Percentiles rank a stretch among this genome's conserved stretches.
Evolutionary conservation across 768 basidiomycete genomes (phyloP).

Genomic region (Chlorophyllum brunneum): DNA sequence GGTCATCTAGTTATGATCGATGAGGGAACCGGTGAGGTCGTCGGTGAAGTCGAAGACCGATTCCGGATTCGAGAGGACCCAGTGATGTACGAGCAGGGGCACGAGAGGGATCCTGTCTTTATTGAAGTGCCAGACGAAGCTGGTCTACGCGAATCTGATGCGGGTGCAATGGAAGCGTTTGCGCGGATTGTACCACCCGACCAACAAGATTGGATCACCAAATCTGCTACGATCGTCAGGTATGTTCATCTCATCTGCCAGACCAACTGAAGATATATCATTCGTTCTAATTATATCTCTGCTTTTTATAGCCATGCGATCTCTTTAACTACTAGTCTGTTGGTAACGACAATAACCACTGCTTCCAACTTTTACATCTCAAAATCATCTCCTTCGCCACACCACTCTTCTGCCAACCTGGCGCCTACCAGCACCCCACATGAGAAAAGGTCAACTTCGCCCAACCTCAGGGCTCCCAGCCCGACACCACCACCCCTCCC

Average conservation of each 20-base stretch:
- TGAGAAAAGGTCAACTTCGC: slow-evolving; percentile 12
- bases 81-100: slow-evolving; percentile 41
- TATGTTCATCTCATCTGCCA: slow-evolving; percentile 24
- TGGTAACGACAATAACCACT: slow-evolving; percentile 56
- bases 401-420: slow-evolving; percentile 24
- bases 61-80: slow-evolving; percentile 59
- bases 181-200: slow-evolving; percentile 61
- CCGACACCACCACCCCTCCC: slow-evolving; percentile 27
- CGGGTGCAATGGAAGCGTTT: slow-evolving; percentile 47
- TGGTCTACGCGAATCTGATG: slow-evolving; percentile 32
- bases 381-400: slow-evolving; percentile 49
- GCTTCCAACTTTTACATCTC: slow-evolving; percentile 62
- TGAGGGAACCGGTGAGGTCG: slow-evolving; percentile 65
- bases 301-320: slow-evolving; percentile 53
- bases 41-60: slow-evolving; percentile 62
- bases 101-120: slow-evolving; percentile 63
- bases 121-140: slow-evolving; percentile 60
- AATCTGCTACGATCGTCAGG: slow-evolving; percentile 61
- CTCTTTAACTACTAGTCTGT: slow-evolving; percentile 58
- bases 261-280: neutral
- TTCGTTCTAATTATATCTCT: slow-evolving; percentile 5
- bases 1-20: slow-evolving; percentile 71
- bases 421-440: neutral
- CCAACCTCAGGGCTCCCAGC: slow-evolving; percentile 12
- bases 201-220: slow-evolving; percentile 67